A percentile compares a stretch with the other conserved stretches of the same genome.
These are phyloP conservation scores for Syzygium aqueum DNA, from an alignment of 345 rosid genomes.

Conservation along the genomic window DNA sequence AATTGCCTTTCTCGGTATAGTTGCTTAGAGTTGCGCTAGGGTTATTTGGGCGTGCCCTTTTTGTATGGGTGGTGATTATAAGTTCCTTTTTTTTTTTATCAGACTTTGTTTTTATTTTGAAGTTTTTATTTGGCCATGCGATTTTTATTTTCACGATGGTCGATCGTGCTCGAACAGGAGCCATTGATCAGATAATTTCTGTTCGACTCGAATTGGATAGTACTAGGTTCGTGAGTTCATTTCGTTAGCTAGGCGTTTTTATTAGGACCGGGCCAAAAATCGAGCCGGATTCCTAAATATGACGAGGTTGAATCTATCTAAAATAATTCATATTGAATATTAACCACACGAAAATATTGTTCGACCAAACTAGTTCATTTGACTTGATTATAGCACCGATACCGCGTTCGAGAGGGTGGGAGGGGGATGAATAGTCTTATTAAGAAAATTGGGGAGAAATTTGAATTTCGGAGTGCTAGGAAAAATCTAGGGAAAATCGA, in stretches of 20 bases:
- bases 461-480: not conserved
- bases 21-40: not conserved
- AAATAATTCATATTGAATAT: accelerated
- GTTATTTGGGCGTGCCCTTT: not conserved
- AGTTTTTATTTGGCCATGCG: not conserved
- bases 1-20: not conserved
- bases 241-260: not conserved
- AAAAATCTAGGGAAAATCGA: too few relatives aligned
- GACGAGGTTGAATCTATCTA: not conserved
- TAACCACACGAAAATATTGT: not conserved
- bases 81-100: too few relatives aligned
- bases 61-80: accelerated
- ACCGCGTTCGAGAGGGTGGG: accelerated
- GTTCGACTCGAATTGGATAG: accelerated
- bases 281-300: not conserved
- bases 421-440: not conserved
- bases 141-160: not conserved
- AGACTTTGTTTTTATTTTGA: not conserved
- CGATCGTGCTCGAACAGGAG: too few relatives aligned
- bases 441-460: not conserved
- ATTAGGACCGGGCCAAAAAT: not conserved
- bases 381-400: accelerated
- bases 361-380: not conserved
- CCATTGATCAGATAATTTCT: too few relatives aligned
- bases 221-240: not conserved